Evolutionary conservation across 306 rosid species (phyloP).

Genomic region (Vicia faba): DNA sequence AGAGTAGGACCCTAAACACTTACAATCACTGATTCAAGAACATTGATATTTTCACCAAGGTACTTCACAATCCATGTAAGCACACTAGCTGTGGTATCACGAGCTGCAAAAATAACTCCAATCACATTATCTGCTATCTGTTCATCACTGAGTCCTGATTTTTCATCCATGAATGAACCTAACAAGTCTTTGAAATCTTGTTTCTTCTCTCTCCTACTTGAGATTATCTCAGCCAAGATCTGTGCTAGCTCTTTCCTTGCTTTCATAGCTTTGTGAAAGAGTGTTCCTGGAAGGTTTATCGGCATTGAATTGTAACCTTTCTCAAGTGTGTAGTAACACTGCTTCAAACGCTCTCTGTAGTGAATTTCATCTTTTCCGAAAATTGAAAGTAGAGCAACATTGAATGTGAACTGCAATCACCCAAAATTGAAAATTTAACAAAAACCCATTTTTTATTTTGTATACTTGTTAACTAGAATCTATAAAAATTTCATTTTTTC

Average conservation of each 20-base stretch:
- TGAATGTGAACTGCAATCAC: slow-evolving; percentile 77
- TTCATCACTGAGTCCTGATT: slow-evolving; percentile 80
- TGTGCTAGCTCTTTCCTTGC: slow-evolving; percentile 82
- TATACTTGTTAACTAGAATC: not conserved
- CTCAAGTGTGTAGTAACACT: slow-evolving; percentile 81
- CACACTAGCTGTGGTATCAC: slow-evolving; percentile 96
- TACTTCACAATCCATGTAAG: slow-evolving; percentile 91
- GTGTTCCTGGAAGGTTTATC: slow-evolving; percentile 79
- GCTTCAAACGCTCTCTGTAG: slow-evolving; percentile 75
- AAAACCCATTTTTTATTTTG: slow-evolving; percentile 20
- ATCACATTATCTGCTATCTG: slow-evolving; percentile 91
- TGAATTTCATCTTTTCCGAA: slow-evolving; percentile 78
- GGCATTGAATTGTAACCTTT: slow-evolving; percentile 98
- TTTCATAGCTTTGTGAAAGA: slow-evolving; percentile 86
- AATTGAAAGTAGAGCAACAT: slow-evolving; percentile 81
- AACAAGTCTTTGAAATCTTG: slow-evolving; percentile 65
- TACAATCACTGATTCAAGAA: slow-evolving; percentile 85
- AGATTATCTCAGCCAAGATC: slow-evolving; percentile 73
- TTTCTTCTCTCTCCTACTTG: slow-evolving; percentile 60
- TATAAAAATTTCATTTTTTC: not conserved
- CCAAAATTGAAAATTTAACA: not conserved
- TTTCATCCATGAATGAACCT: slow-evolving; percentile 82
- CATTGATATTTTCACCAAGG: slow-evolving; percentile 78
- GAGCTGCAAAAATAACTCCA: slow-evolving; percentile 94
- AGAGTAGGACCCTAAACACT: slow-evolving; percentile 48